Conservation (phyloP, 2,329 filamentous ascomycete species). For the Exophiala bonariae region DNA sequence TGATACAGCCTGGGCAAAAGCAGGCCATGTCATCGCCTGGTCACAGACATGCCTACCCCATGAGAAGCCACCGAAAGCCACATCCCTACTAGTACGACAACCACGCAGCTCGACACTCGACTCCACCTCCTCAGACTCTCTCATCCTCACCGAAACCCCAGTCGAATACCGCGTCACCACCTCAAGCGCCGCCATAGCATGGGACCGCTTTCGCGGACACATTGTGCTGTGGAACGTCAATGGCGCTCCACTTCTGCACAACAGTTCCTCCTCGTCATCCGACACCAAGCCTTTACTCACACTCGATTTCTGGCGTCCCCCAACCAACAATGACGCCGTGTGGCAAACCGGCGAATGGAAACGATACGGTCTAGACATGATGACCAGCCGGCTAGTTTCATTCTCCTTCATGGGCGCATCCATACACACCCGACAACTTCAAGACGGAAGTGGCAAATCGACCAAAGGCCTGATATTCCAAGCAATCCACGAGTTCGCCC, state of each 20-base stretch:
- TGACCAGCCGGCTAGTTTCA: constrained; percentile 21
- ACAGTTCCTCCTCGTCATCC: neutral
- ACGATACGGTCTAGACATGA: constrained; percentile 27
- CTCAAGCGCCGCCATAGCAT: neutral
- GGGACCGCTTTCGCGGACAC: constrained; percentile 14
- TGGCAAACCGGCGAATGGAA: constrained; percentile 31
- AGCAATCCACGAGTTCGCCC: constrained; percentile 43
- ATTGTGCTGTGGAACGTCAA: constrained; percentile 11
- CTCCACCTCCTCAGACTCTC: constrained; percentile 3
- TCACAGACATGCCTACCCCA: no score
- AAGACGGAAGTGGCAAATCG: neutral
- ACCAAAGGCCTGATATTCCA: constrained; percentile 46
- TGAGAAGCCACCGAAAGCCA: constrained; percentile 3
- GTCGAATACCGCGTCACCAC: no score
- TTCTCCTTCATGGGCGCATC: constrained; percentile 7
- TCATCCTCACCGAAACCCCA: neutral
- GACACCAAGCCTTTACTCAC: constrained; percentile 8
- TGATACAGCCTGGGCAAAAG: constrained; percentile 19
- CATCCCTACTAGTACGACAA: neutral
- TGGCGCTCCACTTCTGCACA: constrained; percentile 5
- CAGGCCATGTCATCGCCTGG: constrained; percentile 24
- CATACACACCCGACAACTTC: neutral
- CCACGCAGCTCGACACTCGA: constrained; percentile 25
- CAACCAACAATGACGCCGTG: constrained; percentile 34
- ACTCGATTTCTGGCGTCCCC: constrained; percentile 34